phyloP scores from a whole-genome alignment of 2,329 filamentous ascomycete genomes.

The Aureobasidium lini region DNA sequence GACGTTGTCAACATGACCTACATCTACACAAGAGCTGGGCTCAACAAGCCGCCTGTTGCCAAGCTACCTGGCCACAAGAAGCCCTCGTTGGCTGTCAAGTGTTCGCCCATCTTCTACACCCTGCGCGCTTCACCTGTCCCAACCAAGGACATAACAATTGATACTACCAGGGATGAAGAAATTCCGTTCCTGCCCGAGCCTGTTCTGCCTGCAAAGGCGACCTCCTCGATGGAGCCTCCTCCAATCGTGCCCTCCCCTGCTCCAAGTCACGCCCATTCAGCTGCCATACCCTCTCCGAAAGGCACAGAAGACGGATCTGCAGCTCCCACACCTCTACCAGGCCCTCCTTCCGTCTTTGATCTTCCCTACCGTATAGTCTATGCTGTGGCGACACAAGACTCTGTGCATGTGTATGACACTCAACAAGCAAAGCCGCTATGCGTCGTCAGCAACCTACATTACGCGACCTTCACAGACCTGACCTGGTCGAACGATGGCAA shows the following conservation, averaged over 20 bases:
- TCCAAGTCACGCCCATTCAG: slow-evolving; percentile 34
- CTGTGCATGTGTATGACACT: slow-evolving; percentile 90
- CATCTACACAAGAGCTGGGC: slow-evolving; percentile 90
- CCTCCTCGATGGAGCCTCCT: slow-evolving; percentile 77
- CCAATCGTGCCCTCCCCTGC: slow-evolving; percentile 49
- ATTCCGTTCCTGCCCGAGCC: slow-evolving; percentile 81
- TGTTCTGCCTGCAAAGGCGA: slow-evolving; percentile 48
- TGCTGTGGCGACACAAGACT: slow-evolving; percentile 93
- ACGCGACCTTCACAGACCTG: slow-evolving; percentile 93
- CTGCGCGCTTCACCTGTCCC: slow-evolving; percentile 58
- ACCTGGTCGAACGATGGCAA: slow-evolving; percentile 76
- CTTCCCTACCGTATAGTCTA: slow-evolving; percentile 92
- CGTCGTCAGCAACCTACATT: slow-evolving; percentile 93
- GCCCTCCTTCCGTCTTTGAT: slow-evolving; percentile 60
- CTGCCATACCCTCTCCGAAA: slow-evolving; percentile 48
- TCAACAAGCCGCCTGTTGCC: slow-evolving; percentile 92
- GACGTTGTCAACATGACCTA: slow-evolving; percentile 97
- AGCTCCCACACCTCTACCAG: slow-evolving; percentile 43
- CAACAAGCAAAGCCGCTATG: slow-evolving; percentile 92
- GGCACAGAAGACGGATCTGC: slow-evolving; percentile 45
- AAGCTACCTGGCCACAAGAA: slow-evolving; percentile 97
- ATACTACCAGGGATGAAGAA: slow-evolving; percentile 79
- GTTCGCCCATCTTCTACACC: slow-evolving; percentile 83
- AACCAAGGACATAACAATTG: slow-evolving; percentile 87
- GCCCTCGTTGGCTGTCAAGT: slow-evolving; percentile 90